Evolutionary conservation across 106 monocot species (phyloP).

Genomic region (Apostasia shenzhenica): DNA sequence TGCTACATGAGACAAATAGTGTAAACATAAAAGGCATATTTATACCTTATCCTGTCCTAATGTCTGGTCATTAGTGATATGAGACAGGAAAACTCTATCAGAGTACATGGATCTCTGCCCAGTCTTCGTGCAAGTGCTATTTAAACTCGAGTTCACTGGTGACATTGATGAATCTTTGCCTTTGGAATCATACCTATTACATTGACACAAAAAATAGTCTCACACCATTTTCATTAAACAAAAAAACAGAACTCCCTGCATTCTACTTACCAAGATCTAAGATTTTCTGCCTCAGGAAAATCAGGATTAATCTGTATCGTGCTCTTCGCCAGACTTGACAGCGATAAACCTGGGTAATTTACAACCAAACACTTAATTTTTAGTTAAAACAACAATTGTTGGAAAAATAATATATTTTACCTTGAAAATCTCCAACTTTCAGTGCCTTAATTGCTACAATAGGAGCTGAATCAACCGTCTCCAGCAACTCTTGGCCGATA

Average conservation of each 20-base stretch:
- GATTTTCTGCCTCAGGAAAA: slow-evolving; percentile 62
- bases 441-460: slow-evolving; percentile 79
- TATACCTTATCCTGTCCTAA: slow-evolving; percentile 88
- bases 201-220: background rate
- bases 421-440: slow-evolving; percentile 95
- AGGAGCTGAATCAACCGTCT: slow-evolving; percentile 58
- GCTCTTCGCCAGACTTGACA: slow-evolving; percentile 75
- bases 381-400: background rate
- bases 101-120: slow-evolving; percentile 74
- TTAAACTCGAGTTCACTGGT: slow-evolving; percentile 47
- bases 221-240: background rate
- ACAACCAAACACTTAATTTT: background rate
- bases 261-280: slow-evolving; percentile 58
- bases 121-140: slow-evolving; percentile 27
- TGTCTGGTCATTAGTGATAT: slow-evolving; percentile 58
- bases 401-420: slow-evolving; percentile 13
- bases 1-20: too few species aligned
- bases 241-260: background rate
- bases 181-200: slow-evolving; percentile 71
- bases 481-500: slow-evolving; percentile 77
- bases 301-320: slow-evolving; percentile 72
- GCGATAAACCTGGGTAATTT: slow-evolving; percentile 48
- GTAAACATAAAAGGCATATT: background rate
- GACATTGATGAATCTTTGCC: slow-evolving; percentile 54
- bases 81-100: slow-evolving; percentile 72